Base-by-base conservation (phyloP, 129 eudicot genomes). In the Helianthus tuberosus region DNA sequence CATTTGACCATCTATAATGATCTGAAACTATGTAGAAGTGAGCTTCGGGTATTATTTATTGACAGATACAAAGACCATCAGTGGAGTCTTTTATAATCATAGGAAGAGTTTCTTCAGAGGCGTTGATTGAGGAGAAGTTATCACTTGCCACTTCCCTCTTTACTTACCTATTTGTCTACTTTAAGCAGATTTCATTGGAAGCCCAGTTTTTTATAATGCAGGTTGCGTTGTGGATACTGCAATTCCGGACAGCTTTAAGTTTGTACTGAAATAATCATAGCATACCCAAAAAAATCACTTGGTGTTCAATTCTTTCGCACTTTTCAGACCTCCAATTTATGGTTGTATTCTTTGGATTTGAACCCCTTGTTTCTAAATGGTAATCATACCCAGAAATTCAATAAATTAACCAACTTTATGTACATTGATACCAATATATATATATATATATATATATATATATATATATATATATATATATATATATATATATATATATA, bases 101-200 rank as follows among this genome's bases (percentile, higher is more conserved):
- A 5, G 96, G 98, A 72, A 89, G 86, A 82, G 95, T 90, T 68
- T 93, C 98, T 17, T 93, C 98, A 0, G 96, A 89, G 75, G 98
- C 98, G 49, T 79, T 93, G 5, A 80, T 87, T 0, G 90, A 88
- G 80, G 87, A 81, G 68, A 84, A 87, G 63, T 64, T 78, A 46
- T 74, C 48, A 63, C 87, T 77, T 71, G 81, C 80, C 66, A 86
- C 73, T 77, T 89, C 96, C 16, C 12, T 86, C 16, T 64, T 89
- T 12, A 66, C 89, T 43, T 64, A 84, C 80, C n/a, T 88, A 29
- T 58, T 10, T 57, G 81, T 80, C 10, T 84, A 92, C 90, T 68
- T 88, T 64, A 90, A 93, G 78, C 82, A 75, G 66, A 36, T 86
- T 39, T 75, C 81, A 3, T 23, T 90, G 53, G 92, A 89, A 77